Conservation (phyloP, 108 stramenopile species). For the Chaetoceros muelleri region DNA sequence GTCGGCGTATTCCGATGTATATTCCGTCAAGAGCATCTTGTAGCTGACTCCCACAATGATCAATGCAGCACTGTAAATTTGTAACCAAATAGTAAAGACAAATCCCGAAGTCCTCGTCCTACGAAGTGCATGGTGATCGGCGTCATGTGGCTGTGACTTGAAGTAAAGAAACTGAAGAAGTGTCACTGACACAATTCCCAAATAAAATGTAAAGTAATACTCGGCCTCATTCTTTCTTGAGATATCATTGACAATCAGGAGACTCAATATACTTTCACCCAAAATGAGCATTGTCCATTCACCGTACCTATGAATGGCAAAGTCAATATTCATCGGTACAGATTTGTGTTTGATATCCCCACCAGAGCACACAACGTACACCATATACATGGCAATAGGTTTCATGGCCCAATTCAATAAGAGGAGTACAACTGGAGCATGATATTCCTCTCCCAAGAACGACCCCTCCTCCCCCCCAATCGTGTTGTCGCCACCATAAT, state of each 20-base stretch:
- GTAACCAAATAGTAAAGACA: conserved; percentile 11
- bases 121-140: conserved; percentile 37
- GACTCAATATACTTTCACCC: conserved; percentile 44
- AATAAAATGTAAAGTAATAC: conserved; percentile 36
- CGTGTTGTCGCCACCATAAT: conserved; percentile 9
- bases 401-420: not conserved
- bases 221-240: not conserved
- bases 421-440: conserved; percentile 5
- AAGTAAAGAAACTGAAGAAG: conserved; percentile 38
- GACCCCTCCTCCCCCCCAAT: not conserved
- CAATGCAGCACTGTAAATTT: conserved; percentile 26
- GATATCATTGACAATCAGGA: conserved; percentile 36
- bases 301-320: conserved; percentile 57
- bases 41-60: conserved; percentile 31
- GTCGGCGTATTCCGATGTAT: not conserved
- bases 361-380: not conserved
- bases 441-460: not conserved
- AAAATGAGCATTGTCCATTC: conserved; percentile 71
- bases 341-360: conserved; percentile 5
- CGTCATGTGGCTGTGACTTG: conserved; percentile 33
- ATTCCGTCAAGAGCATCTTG: conserved; percentile 36
- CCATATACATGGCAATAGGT: not conserved
- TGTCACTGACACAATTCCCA: conserved; percentile 28
- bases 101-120: conserved; percentile 16
- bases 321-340: conserved; percentile 54